Percentiles rank a stretch among this genome's conserved stretches.
Evolutionary conservation across 2,329 filamentous ascomycete genomes (phyloP).

Genomic region (Macrophomina pseudophaseolina): DNA sequence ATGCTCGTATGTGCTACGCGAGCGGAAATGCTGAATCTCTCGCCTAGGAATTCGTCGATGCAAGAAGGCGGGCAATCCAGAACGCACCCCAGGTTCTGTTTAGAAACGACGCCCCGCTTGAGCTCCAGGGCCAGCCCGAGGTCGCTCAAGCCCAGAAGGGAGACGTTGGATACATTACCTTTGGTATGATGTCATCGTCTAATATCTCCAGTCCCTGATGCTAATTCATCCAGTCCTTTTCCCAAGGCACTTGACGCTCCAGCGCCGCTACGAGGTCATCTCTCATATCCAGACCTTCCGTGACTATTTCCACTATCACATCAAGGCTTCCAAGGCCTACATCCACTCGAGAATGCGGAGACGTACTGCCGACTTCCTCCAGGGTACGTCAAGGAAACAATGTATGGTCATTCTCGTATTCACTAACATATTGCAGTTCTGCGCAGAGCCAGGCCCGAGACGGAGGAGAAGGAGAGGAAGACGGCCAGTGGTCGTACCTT

Average conservation of each 20-base stretch:
- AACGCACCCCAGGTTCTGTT: constrained; percentile 98
- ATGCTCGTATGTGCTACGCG: not conserved
- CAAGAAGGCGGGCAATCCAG: constrained; percentile 90
- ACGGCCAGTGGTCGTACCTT: constrained; percentile 96
- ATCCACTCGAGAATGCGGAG: constrained; percentile 98
- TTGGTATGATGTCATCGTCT: constrained; percentile 66
- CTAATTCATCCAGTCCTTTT: constrained; percentile 73
- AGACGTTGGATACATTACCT: constrained; percentile 96
- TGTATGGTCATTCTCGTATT: not conserved
- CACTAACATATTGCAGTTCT: constrained; percentile 69
- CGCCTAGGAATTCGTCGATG: constrained; percentile 85
- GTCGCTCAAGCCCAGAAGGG: constrained; percentile 73
- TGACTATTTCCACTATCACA: constrained; percentile 99
- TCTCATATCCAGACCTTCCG: constrained; percentile 99
- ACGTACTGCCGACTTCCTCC: constrained; percentile 96
- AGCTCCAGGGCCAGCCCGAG: constrained; percentile 86
- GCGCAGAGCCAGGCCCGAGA: constrained; percentile 91
- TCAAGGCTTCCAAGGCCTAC: constrained; percentile 99
- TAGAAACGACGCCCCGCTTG: constrained; percentile 89
- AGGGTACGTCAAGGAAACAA: constrained; percentile 66
- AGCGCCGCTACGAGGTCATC: constrained; percentile 92
- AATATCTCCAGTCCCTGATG: constrained; percentile 27
- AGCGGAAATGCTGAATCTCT: constrained; percentile 17
- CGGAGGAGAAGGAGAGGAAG: constrained; percentile 97
- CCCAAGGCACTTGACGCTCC: constrained; percentile 87